Evolutionary conservation across 2,329 filamentous ascomycete species (phyloP), one percentile per base, ranked within the genome.

Genomic region (Dothistroma septosporum): DNA sequence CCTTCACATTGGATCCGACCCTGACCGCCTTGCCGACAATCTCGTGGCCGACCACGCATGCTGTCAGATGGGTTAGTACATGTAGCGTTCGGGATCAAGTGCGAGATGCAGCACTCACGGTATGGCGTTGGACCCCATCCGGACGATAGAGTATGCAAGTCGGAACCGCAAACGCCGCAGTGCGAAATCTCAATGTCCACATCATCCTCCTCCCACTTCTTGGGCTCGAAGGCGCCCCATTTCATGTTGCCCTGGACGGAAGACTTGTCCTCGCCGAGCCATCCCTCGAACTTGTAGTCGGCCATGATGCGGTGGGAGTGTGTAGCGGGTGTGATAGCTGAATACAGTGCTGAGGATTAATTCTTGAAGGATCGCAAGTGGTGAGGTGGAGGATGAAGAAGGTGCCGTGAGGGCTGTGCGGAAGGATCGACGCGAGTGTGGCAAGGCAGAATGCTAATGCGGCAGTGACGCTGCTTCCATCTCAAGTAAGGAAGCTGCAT

Each of bases 271-370:
- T 80, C 76, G 68, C 79, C 83, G 63, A 84, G 74, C 82, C 82
- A 85, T 68, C 83, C 83, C 70, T 83, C 76, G 69, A 85, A 85
- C 58, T 79, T 80, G 72, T 81, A 80, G 64, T 79, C 74, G 2
- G 54, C 44, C 50, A 53, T 53, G 50, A 32, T 53, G 31, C 6
- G 24, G 6, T 3, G 24, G 3, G 24, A 3, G 24, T 28, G 24
- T 28, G 24, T 3, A 28, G 6, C 24, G 24, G 2, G 6, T 28
- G 24, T 28, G 24, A 28, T 28, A 3, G 3, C 6, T 28, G 3
- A 28, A 28, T 6, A 6, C 24, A 28, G 24, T 28, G 3, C 3
- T 2, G 24, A 28, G 24, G 6, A 6, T 28, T 28, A 16, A 44
- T 16, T 19, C 1, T 44, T 19, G 9, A 44, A 44, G 41, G 41